A percentile compares a stretch with the other conserved stretches of the same genome.
Evolutionary conservation across 108 stramenopile genomes (phyloP).

Genomic region (Cylindrotheca fusiformis): DNA sequence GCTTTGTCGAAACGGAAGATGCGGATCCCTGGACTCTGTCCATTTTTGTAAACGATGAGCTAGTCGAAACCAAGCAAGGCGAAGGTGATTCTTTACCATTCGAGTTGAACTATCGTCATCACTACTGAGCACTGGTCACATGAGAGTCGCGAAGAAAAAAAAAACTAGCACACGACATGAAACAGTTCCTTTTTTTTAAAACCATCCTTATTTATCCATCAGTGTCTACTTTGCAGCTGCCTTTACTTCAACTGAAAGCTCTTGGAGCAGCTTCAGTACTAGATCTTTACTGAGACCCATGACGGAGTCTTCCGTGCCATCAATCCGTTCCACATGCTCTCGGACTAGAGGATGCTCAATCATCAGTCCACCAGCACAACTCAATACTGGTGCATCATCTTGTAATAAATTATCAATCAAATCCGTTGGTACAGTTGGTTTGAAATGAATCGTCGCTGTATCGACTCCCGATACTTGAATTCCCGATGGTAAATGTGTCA

Average conservation of each 20-base stretch:
- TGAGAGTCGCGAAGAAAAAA: too few relatives aligned
- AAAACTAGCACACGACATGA: too few relatives aligned
- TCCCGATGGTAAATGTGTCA: conserved; percentile 64
- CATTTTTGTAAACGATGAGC: conserved; percentile 16
- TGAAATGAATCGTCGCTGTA: conserved; percentile 71
- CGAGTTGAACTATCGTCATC: too few relatives aligned
- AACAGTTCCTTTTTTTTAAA: too few relatives aligned
- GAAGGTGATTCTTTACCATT: conserved; percentile 2
- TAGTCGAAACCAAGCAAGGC: conserved; percentile 8
- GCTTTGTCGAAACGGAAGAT: background rate
- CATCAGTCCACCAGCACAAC: conserved; percentile 86
- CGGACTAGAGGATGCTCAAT: conserved; percentile 77
- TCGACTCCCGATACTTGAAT: conserved; percentile 75
- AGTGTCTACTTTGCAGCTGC: background rate
- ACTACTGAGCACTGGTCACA: too few relatives aligned
- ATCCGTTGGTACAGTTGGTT: conserved; percentile 25
- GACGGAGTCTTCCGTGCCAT: conserved; percentile 83
- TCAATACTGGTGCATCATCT: conserved; percentile 60
- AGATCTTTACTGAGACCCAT: conserved; percentile 81
- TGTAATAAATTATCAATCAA: conserved; percentile 61
- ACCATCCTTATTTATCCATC: too few relatives aligned
- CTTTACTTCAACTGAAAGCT: conserved; percentile 41
- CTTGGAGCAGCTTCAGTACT: conserved; percentile 42
- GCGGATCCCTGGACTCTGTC: conserved; percentile 11
- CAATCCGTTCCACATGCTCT: conserved; percentile 65